Base-by-base conservation (phyloP, 1,139 yeast genomes). In the Candida smagusa region DNA sequence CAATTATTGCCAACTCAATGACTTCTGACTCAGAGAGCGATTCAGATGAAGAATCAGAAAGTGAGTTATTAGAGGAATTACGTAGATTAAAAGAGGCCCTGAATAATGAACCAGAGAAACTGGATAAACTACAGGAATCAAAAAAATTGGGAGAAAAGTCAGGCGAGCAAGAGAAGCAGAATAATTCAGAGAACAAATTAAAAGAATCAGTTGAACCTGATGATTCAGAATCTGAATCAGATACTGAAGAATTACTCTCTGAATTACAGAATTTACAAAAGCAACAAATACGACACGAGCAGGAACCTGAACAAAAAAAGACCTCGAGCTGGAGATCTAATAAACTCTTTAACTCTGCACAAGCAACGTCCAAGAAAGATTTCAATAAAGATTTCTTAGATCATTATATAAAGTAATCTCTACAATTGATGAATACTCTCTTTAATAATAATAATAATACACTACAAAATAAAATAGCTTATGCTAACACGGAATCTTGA, bases 301-400 rank as follows among this genome's bases (percentile, higher is more conserved):
- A 28, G 11, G 28, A 27, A 8, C 21, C 26, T n/a, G 30, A 22
- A 6, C 30, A 31, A 12, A 11, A 19, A 9, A 54, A 39, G 49
- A 70, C 68, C 48, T 68, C 69, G 40, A 62, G 70, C 36, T 77
- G 90, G 89, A 65, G 89, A 49, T 73, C 66, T 9, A 72, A 71
- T 26, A 69, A 81, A 1, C 62, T 72, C 0, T 65, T 68, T 53
- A 68, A 65, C 43, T 65, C 65, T 35, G 63, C 65, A 32, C 46
- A 52, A 22, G 86, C 86, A 50, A 66, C 86, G 42, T 57, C 84
- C 16, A 67, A 79, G 37, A 83, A 92, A 4, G 83, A 82, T 16
- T 78, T 76, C 48, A 96, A 89, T 55, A 71, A 77, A 45, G 73
- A 78, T 43, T 88, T 89, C 53, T 62, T 89, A 61, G 72, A 80